phyloP scores from a whole-genome alignment of 2,329 filamentous ascomycete species.

The Aspergillus chevalieri region DNA sequence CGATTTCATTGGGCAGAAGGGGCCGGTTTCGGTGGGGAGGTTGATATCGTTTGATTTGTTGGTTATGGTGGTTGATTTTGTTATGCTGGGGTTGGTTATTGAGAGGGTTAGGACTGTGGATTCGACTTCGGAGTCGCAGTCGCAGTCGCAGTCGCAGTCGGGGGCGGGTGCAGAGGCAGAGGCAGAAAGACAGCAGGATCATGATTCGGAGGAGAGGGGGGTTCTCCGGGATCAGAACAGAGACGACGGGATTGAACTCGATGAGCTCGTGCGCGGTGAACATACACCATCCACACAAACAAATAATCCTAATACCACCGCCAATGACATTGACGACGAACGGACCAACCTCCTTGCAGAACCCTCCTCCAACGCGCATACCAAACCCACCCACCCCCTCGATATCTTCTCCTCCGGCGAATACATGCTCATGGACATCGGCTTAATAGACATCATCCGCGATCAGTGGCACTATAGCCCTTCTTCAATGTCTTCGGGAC shows the following conservation, averaged over 20 bases:
- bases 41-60: constrained; percentile 50
- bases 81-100: constrained; percentile 51
- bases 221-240: constrained; percentile 34
- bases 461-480: constrained; percentile 35
- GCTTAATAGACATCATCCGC: constrained; percentile 28
- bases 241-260: constrained; percentile 35
- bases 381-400: constrained; percentile 29
- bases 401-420: constrained; percentile 34
- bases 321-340: constrained; percentile 8
- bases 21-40: constrained; percentile 49
- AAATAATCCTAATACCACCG: constrained; percentile 12
- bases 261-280: constrained; percentile 24
- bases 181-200: constrained; percentile 42
- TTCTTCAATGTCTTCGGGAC: constrained; percentile 5
- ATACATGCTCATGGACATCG: constrained; percentile 32
- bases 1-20: constrained; percentile 59
- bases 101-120: constrained; percentile 46
- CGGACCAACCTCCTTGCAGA: constrained; percentile 30
- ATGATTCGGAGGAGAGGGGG: constrained; percentile 56
- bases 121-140: constrained; percentile 4
- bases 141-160: background rate
- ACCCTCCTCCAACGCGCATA: constrained; percentile 12
- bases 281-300: constrained; percentile 3
- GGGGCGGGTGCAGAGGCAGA: background rate
- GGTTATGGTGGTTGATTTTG: constrained; percentile 50